Evolutionary conservation across 352 stramenopile genomes (phyloP), one percentile per base, ranked within the genome.

Genomic region (Phytophthora lateralis): DNA sequence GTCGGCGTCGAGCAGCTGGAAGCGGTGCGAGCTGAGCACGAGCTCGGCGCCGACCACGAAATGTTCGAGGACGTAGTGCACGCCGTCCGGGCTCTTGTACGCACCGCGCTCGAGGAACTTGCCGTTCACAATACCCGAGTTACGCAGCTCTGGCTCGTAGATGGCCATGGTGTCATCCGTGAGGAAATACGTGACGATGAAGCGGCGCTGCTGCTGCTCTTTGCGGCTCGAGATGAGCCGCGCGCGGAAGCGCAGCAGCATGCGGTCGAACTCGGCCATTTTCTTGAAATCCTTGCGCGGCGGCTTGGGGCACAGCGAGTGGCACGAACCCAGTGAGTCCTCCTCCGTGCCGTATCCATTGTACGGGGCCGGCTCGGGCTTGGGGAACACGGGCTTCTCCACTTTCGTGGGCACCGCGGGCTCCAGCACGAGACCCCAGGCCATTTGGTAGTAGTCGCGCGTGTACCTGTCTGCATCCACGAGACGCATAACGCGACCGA

Each of bases 161-260:
- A 96, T 89, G 18, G 71, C 60, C 18, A 79, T 39, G 3, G 84
- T 96, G 68, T 93, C 84, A 56, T 96, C 85, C 35, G 77, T 85
- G 45, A 95, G 74, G 68, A 91, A 93, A 49, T 89, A 93, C 18
- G 84, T 85, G 65, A 95, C 73, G 52, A 96, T 81, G 54, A 95
- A 91, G 55, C 82, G 82, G 20, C 86, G 84, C 45, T 89, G 76
- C 53, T 83, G 66, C 55, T 93, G 80, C 63, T 94, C 83, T 60
- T 89, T 89, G 41, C 82, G 83, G 11, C 56, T 87, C 17, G 83
- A 90, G 48, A 90, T 80, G 70, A 93, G 76, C n/a, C 76, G 71
- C 21, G 71, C 85, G 12, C 68, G 66, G 65, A 91, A 94, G 37
- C 85, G 85, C 21, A 94, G 65, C 29, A 92, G 60, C 77, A 90